A percentile compares a stretch with the other conserved stretches of the same genome.
phyloP scores from a whole-genome alignment of 1,284 basidiomycete species.

The Apiotrichum brassicae region DNA sequence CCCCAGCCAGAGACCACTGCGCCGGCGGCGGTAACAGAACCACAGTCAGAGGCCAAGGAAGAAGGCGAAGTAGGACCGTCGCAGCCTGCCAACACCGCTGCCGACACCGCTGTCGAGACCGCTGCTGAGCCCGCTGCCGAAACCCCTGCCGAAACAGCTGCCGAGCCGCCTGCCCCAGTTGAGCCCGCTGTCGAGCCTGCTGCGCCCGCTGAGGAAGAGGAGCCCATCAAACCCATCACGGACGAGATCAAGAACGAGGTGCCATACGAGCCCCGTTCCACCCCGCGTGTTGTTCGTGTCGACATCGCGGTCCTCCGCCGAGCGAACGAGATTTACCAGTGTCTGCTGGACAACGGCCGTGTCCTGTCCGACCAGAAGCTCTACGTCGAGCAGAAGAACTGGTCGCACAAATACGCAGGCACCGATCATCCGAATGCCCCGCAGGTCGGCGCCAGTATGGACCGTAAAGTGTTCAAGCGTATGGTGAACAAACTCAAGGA shows the following conservation, averaged over 20 bases:
- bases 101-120: not conserved
- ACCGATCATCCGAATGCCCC: conserved; percentile 35
- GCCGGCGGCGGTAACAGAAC: too few species aligned
- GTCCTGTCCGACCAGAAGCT: conserved; percentile 25
- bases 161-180: not conserved
- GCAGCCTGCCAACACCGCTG: not conserved
- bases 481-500: conserved; percentile 18
- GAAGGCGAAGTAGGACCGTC: too few species aligned
- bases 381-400: conserved; percentile 22
- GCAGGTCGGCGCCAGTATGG: conserved; percentile 26
- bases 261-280: not conserved
- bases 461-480: conserved; percentile 28
- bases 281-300: conserved; percentile 12
- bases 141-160: too few species aligned
- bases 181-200: not conserved
- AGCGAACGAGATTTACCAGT: conserved; percentile 30
- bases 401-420: conserved; percentile 32
- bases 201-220: not conserved
- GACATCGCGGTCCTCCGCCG: conserved; percentile 28
- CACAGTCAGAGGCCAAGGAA: too few species aligned
- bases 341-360: conserved; percentile 26
- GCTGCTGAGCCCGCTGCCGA: too few species aligned
- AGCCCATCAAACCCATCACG: conserved; percentile 1
- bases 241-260: not conserved
- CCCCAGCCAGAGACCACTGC: too few species aligned